A percentile compares a stretch with the other conserved stretches of the same genome.
phyloP scores from a whole-genome alignment of 2,329 filamentous ascomycete genomes.

The Sclerotinia subarctica region DNA sequence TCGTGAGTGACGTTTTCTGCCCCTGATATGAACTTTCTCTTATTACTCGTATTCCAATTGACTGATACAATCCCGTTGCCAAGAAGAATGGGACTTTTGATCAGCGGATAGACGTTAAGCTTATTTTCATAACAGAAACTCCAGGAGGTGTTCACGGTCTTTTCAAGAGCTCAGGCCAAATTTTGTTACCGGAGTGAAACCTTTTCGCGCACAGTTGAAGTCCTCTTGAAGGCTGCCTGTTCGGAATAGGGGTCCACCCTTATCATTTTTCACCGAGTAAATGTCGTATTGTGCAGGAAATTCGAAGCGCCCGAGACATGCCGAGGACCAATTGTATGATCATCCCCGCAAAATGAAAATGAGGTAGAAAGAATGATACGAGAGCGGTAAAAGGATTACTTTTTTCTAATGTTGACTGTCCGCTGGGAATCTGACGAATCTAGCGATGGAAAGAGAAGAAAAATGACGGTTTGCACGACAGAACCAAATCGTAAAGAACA shows the following conservation, averaged over 20 bases:
- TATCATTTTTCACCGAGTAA: slow-evolving; percentile 7
- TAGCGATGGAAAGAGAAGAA: not conserved
- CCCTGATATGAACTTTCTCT: not conserved
- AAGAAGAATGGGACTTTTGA: not conserved
- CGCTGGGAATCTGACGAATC: not conserved
- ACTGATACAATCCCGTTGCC: not conserved
- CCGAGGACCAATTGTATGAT: slow-evolving; percentile 8
- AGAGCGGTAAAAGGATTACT: not conserved
- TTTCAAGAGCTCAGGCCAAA: slow-evolving; percentile 2
- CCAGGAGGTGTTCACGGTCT: not conserved
- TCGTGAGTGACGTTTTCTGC: not conserved
- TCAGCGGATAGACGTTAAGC: slow-evolving; percentile 3
- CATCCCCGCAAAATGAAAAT: not conserved
- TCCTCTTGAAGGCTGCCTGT: not conserved
- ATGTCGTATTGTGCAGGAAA: not conserved
- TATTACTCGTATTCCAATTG: not conserved
- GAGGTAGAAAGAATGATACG: not conserved
- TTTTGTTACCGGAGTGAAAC: slow-evolving; percentile 8
- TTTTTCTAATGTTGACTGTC: not conserved
- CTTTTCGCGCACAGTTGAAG: not conserved
- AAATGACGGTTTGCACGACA: slow-evolving; percentile 1
- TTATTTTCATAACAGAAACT: not conserved
- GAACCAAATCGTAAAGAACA: not conserved
- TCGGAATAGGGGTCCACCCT: not conserved
- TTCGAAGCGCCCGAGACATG: slow-evolving; percentile 3